These are phyloP conservation scores for Micractinium sp. DNA, from an alignment of 139 green algal species.

Conservation along the genomic window DNA sequence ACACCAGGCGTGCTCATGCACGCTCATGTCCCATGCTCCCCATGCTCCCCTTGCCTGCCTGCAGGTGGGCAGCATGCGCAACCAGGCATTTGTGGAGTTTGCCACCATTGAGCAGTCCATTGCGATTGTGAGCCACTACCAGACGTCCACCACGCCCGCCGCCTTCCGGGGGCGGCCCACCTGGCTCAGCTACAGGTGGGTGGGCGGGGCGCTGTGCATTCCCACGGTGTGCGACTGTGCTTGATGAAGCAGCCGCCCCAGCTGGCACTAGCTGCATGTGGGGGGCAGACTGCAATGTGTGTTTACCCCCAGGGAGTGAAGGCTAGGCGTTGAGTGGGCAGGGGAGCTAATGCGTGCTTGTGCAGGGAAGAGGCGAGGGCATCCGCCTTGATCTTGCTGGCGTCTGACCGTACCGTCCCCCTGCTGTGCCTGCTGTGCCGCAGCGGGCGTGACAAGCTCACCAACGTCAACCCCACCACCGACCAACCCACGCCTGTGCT, in stretches of 20 bases:
- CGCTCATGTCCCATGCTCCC: neutral
- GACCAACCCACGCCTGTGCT: conserved; percentile 26
- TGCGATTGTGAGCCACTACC: conserved; percentile 70
- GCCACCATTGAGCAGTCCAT: conserved; percentile 62
- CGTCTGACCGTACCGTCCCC: neutral
- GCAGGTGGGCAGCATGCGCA: conserved; percentile 62
- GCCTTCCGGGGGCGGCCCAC: conserved; percentile 44
- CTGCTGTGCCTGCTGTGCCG: neutral
- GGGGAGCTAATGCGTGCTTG: no score
- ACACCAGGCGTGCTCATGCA: no score
- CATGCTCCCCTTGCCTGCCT: no score
- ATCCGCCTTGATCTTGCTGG: neutral
- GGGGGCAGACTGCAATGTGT: neutral
- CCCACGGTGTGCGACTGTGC: neutral
- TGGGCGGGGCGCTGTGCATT: neutral
- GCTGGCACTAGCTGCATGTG: neutral
- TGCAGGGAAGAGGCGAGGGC: neutral
- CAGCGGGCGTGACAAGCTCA: conserved; percentile 27
- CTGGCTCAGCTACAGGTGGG: conserved; percentile 10
- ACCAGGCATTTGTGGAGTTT: conserved; percentile 82
- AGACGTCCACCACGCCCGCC: conserved; percentile 60
- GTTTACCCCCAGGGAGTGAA: no score
- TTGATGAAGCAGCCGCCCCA: neutral
- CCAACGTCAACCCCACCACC: conserved; percentile 12
- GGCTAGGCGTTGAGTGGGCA: no score